These are phyloP conservation scores for Ascoidea tarda DNA, from an alignment of 805 yeast species.

Conservation along the genomic window DNA sequence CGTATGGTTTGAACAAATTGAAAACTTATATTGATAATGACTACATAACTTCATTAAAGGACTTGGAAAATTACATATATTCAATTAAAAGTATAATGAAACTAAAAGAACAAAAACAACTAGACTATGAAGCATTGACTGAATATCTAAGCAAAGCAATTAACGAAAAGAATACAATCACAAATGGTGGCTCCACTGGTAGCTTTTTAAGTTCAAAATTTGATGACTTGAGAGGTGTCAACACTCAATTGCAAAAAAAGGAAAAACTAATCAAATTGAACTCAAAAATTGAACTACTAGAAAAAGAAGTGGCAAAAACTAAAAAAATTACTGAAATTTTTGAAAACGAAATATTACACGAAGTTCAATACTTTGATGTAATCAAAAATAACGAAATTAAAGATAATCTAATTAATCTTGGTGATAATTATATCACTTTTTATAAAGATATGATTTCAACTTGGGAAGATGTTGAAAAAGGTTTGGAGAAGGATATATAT, in stretches of 20 bases:
- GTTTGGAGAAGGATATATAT: constrained; percentile 12
- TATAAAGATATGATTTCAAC: constrained; percentile 53
- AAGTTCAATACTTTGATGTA: constrained; percentile 55
- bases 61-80: constrained; percentile 68
- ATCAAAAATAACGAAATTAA: constrained; percentile 71
- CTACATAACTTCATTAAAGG: constrained; percentile 71
- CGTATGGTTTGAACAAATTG: constrained; percentile 27
- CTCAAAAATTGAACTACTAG: constrained; percentile 30
- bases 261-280: constrained; percentile 39
- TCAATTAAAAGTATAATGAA: constrained; percentile 58
- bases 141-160: constrained; percentile 66
- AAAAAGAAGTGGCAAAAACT: constrained; percentile 36
- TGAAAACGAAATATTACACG: constrained; percentile 42
- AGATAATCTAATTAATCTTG: constrained; percentile 52
- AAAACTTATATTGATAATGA: constrained; percentile 55
- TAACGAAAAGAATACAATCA: constrained; percentile 37
- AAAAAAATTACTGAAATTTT: constrained; percentile 35
- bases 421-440: constrained; percentile 64
- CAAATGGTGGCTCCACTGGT: constrained; percentile 11
- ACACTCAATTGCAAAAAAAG: constrained; percentile 26
- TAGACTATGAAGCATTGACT: constrained; percentile 77
- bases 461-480: constrained; percentile 48
- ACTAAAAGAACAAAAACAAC: constrained; percentile 78
- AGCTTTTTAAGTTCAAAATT: constrained; percentile 41
- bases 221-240: constrained; percentile 50